phyloP scores from a whole-genome alignment of 805 yeast species.

The Saccharomycopsis sp. region DNA sequence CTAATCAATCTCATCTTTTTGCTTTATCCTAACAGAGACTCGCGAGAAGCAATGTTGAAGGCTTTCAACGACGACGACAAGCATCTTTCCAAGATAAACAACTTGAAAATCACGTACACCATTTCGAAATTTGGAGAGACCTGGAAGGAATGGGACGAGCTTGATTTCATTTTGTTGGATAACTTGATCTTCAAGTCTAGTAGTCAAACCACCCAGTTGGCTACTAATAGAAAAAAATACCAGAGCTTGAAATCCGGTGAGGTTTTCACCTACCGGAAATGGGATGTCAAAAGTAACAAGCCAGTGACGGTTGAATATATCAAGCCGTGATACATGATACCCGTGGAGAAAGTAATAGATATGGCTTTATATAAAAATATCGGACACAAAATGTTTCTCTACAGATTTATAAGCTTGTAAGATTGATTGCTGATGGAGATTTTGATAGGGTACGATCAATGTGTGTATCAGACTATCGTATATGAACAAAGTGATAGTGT shows the following conservation, averaged over 20 bases:
- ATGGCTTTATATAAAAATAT: too few species aligned
- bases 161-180: slow-evolving; percentile 17
- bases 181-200: slow-evolving; percentile 7
- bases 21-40: slow-evolving; percentile 7
- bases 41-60: slow-evolving; percentile 10
- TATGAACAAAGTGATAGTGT: too few species aligned
- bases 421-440: too few species aligned
- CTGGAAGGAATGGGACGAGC: slow-evolving; percentile 20
- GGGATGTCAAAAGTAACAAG: slow-evolving; percentile 5
- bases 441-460: too few species aligned
- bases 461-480: too few species aligned
- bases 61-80: slow-evolving; percentile 16
- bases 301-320: slow-evolving; percentile 2
- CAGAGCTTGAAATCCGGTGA: slow-evolving; percentile 4
- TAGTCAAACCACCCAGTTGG: background rate
- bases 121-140: slow-evolving; percentile 3
- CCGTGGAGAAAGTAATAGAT: too few species aligned
- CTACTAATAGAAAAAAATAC: slow-evolving; percentile 7
- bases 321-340: background rate
- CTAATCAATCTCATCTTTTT: slow-evolving; percentile 13
- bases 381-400: background rate
- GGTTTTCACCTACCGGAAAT: slow-evolving; percentile 8
- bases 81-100: slow-evolving; percentile 14
- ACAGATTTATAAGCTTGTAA: background rate
- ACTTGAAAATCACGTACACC: slow-evolving; percentile 9